These are phyloP conservation scores for Westerdykella ornata DNA, from an alignment of 2,329 filamentous ascomycete species.

Conservation along the genomic window DNA sequence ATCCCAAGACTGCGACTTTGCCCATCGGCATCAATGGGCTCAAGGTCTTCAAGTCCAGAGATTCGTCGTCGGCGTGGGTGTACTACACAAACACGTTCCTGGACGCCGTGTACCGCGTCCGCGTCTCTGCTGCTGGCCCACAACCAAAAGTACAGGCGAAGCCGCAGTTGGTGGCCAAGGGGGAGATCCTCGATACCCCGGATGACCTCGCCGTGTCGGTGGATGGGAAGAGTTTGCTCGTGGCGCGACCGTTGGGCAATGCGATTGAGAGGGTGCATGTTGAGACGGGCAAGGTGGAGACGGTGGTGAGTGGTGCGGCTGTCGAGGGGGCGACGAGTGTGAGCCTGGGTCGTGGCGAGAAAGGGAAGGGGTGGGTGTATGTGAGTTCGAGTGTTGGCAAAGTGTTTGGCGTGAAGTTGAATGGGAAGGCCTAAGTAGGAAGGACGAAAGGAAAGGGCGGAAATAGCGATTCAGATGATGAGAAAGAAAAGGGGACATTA, in stretches of 20 bases:
- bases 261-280: slow-evolving; percentile 10
- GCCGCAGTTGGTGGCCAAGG: slow-evolving; percentile 2
- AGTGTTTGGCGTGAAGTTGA: slow-evolving; percentile 14
- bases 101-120: slow-evolving; percentile 10
- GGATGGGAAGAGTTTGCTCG: slow-evolving; percentile 10
- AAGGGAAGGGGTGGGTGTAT: slow-evolving; percentile 16
- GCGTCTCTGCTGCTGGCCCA: not conserved
- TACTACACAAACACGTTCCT: slow-evolving; percentile 20
- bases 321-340: slow-evolving; percentile 14
- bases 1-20: slow-evolving; percentile 3
- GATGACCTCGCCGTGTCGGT: slow-evolving; percentile 18
- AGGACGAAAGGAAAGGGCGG: too few species aligned
- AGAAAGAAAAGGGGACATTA: too few species aligned
- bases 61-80: not conserved
- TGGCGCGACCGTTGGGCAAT: slow-evolving; percentile 9
- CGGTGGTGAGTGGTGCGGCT: slow-evolving; percentile 1
- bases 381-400: slow-evolving; percentile 21
- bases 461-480: too few species aligned
- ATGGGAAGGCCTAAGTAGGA: too few species aligned
- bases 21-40: slow-evolving; percentile 21
- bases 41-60: slow-evolving; percentile 3
- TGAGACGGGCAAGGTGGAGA: slow-evolving; percentile 5
- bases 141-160: slow-evolving; percentile 3
- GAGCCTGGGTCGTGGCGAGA: slow-evolving; percentile 11
- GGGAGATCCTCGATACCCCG: slow-evolving; percentile 1